These are phyloP conservation scores for Coemansia reversa DNA, from an alignment of 192 early-diverging fungal species.

Conservation along the genomic window DNA sequence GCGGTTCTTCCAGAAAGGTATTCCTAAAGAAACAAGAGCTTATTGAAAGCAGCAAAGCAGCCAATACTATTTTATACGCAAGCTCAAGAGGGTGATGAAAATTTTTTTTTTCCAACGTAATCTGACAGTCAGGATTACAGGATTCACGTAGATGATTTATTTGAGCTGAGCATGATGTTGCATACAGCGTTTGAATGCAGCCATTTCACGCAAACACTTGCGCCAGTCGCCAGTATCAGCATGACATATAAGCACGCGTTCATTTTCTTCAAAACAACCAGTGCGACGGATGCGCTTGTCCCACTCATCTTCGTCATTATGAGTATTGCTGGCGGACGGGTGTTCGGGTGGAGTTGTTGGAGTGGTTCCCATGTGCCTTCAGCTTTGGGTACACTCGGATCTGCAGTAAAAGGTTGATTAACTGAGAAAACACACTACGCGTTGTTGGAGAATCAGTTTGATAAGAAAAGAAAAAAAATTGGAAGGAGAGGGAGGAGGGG, in stretches of 20 bases:
- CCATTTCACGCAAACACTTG: constrained; percentile 72
- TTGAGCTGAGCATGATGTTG: constrained; percentile 17
- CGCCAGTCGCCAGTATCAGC: constrained; percentile 88
- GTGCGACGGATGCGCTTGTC: constrained; percentile 71
- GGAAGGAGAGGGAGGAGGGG: neutral
- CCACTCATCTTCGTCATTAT: constrained; percentile 78
- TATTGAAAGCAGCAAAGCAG: neutral
- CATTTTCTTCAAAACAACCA: constrained; percentile 82
- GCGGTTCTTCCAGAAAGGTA: constrained; percentile 57
- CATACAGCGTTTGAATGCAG: constrained; percentile 78
- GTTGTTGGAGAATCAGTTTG: neutral
- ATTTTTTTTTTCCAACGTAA: constrained; percentile 15
- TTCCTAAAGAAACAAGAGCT: constrained; percentile 36
- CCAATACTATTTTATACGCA: neutral
- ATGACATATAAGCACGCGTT: constrained; percentile 78
- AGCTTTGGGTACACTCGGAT: neutral
- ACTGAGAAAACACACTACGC: neutral
- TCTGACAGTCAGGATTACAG: neutral
- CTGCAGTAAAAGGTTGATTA: neutral
- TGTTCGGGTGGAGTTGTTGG: neutral
- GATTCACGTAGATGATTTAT: neutral
- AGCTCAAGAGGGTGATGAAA: neutral
- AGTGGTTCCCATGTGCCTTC: neutral
- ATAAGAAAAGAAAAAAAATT: neutral
- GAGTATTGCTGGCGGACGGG: neutral